Percentiles rank a stretch among this genome's conserved stretches.
Evolutionary conservation across 176 grass and related monocot species (phyloP).

Genomic region (Cenchrus fungigraminus): DNA sequence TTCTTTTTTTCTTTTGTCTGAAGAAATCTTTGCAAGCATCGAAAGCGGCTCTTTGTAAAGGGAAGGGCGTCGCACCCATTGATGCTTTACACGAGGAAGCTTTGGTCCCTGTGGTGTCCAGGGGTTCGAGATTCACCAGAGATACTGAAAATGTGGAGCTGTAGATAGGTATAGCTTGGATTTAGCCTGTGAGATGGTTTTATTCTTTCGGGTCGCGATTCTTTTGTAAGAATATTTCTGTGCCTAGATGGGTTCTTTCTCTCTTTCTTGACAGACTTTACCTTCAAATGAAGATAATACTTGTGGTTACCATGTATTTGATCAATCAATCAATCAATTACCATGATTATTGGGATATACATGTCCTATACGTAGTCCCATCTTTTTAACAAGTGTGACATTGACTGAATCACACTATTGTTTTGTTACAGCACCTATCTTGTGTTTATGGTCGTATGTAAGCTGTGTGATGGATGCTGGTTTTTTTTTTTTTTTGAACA

Average conservation of each 20-base stretch:
- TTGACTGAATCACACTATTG: not conserved
- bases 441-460: not conserved
- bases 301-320: conserved; percentile 43
- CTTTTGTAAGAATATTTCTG: conserved; percentile 65
- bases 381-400: not conserved
- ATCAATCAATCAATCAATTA: conserved; percentile 21
- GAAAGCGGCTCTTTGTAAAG: conserved; percentile 49
- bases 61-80: conserved; percentile 27
- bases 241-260: conserved; percentile 38
- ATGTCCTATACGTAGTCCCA: not conserved
- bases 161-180: conserved; percentile 67
- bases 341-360: conserved; percentile 28
- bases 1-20: conserved; percentile 30
- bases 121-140: conserved; percentile 49
- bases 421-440: not conserved
- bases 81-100: conserved; percentile 52
- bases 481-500: too few species aligned
- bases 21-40: conserved; percentile 56
- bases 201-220: conserved; percentile 61
- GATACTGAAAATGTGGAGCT: conserved; percentile 59
- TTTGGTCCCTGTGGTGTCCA: conserved; percentile 24
- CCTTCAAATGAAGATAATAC: conserved; percentile 61
- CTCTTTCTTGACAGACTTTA: conserved; percentile 43
- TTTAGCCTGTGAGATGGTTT: conserved; percentile 55
- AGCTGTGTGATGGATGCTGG: too few species aligned